Base-by-base conservation (phyloP, 2,329 filamentous ascomycete species). In the Fusarium subtropicale region DNA sequence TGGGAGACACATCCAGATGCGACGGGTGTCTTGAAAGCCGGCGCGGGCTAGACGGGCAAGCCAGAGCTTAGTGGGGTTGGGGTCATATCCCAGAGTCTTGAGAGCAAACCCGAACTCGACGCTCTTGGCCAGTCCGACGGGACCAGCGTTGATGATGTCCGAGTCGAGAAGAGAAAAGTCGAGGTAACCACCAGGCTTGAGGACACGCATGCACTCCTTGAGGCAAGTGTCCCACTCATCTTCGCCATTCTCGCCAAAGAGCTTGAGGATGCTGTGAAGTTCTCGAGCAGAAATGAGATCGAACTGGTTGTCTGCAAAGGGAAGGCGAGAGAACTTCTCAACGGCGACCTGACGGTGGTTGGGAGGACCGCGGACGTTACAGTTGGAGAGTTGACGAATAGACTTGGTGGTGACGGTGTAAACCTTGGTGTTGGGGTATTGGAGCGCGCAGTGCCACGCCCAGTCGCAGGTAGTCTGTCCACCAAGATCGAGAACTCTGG, bases 31-130 rank as follows among this genome's bases (percentile, higher is more conserved):
- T n/a, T 86, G 84, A 76, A 97, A 98, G 15, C 93, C 92, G 15
- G 91, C 89, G 55, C 89, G 88, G 56, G 86, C 84, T 41, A 99
- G 85, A 48, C 94, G 89, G 20, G 86, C 82, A 4, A 97, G 84
- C 83, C 95, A 98, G 60, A 86, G 86, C 80, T 93, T 94, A 16
- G 93, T 96, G 0, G 95, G 92, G 54, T 85, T 84, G 3, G 95
- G 90, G 77, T 98, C 96, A 78, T 97, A 98, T 31, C 95, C 95
- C 5, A 95, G 88, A 0, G 92, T 95, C 80, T 92, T 92, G 64
- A 99, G 90, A 54, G 92, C 91, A 83, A 96, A 97, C 41, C 92
- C 91, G 76, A 99, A 98, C 79, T 98, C 94, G 56, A 97, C 93
- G 50, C 91, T 92, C 78, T 96, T 91, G 46, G 93, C 93, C 60